Percentiles rank a stretch among this genome's conserved stretches.
phyloP scores from a whole-genome alignment of 768 basidiomycete species.

The Collybia sp. region DNA sequence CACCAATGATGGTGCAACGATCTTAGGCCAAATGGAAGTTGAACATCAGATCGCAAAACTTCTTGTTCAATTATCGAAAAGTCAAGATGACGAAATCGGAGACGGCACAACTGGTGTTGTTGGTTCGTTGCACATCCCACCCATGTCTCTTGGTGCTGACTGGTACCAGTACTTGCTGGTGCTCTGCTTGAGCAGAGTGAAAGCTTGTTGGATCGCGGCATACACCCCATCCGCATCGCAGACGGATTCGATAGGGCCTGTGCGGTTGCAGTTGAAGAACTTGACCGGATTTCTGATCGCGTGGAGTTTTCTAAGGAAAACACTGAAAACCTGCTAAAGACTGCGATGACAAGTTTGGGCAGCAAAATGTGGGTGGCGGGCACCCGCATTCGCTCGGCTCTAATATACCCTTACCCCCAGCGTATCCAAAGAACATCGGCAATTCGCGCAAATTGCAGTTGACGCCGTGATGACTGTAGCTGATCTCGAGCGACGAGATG shows the following conservation, averaged over 20 bases:
- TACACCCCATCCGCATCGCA: constrained; percentile 98
- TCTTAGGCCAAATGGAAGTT: constrained; percentile 97
- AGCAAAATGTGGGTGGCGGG: constrained; percentile 84
- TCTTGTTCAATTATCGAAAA: constrained; percentile 93
- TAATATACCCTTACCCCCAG: constrained; percentile 39
- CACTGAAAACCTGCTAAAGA: constrained; percentile 86
- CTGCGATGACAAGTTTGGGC: constrained; percentile 93
- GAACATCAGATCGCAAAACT: constrained; percentile 99
- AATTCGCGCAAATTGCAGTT: constrained; percentile 97
- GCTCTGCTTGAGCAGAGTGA: constrained; percentile 94
- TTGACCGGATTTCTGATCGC: constrained; percentile 87
- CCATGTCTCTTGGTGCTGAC: constrained; percentile 2
- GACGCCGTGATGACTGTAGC: constrained; percentile 95
- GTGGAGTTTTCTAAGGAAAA: constrained; percentile 81
- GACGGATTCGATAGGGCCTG: constrained; percentile 98
- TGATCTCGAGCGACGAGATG: constrained; percentile 91
- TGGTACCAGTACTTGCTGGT: constrained; percentile 81
- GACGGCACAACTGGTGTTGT: constrained; percentile 99
- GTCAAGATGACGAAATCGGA: constrained; percentile 99
- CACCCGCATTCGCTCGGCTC: constrained; percentile 1
- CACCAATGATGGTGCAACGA: constrained; percentile 98
- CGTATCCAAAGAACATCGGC: constrained; percentile 92
- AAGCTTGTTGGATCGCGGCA: constrained; percentile 95
- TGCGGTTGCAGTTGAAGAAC: constrained; percentile 80
- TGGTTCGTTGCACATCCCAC: constrained; percentile 50